Base-by-base conservation (phyloP, 352 stramenopile species). In the Globisporangium emineosum region DNA sequence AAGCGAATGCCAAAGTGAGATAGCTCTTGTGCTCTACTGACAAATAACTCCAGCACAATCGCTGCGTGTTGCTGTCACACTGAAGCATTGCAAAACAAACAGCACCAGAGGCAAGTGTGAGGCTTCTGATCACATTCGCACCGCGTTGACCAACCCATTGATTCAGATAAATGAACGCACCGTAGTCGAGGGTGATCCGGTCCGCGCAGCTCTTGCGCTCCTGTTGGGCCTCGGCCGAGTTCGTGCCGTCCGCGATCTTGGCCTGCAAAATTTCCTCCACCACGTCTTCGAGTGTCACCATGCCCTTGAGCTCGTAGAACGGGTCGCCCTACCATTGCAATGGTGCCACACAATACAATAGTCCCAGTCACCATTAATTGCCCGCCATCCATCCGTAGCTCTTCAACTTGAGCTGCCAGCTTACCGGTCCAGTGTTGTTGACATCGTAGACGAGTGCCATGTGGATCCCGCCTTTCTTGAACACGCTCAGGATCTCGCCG, bases 241-340 rank as follows among this genome's bases (percentile, higher is more conserved):
- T 91, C 21, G 89, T 98, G 70, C 99, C 97, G 66, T 99, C 96
- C 3, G 93, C 81, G 66, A 99, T 98, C 70, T 98, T 96, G 68
- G 97, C 92, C 65, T 93, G 82, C 37, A 99, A 74, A 66, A 99
- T 99, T 63, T 98, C 91, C 70, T 99, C 96, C 50, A 99, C 94
- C 55, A 99, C 98, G 75, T 99, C 97, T 75, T 99, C 96, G 30
- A 99, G 72, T 5, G 97, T 99, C 37, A 99, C 94, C 29, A 99
- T 88, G 2, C 97, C 98, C 51, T 96, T 97, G 17, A 99, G 81
- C 73, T 98, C 90, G 70, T 99, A 99, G 53, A 96, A 97, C 30
- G 96, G 96, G 75, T 99, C 96, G 35, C 79, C 73, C 70, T 94
- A 21, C 13, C 42, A 1, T n/a, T n/a, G n/a, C n/a, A n/a, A n/a